phyloP scores from a whole-genome alignment of 352 stramenopile genomes.

The Halophytophthora batemanensis region DNA sequence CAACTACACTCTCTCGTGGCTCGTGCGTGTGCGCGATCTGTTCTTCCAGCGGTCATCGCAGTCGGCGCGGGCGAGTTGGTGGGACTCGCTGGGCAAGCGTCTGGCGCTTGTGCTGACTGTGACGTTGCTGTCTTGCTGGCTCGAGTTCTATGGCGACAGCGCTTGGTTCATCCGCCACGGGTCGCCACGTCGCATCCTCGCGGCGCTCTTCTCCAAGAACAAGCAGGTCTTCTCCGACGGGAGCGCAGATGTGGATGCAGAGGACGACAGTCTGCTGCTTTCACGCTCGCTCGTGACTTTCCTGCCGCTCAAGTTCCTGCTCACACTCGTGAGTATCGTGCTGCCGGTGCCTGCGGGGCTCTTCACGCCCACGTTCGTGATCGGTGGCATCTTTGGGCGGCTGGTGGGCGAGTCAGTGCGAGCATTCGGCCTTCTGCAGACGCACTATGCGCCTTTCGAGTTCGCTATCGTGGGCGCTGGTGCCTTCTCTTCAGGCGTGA shows the following conservation, averaged over 20 bases:
- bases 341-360: slow-evolving; percentile 73
- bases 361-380: slow-evolving; percentile 85
- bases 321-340: slow-evolving; percentile 76
- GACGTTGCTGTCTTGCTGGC: slow-evolving; percentile 62
- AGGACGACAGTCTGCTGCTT: slow-evolving; percentile 51
- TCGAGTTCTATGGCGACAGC: slow-evolving; percentile 77
- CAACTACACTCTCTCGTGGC: slow-evolving; percentile 63
- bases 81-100: slow-evolving; percentile 57
- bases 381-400: slow-evolving; percentile 81
- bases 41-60: slow-evolving; percentile 29
- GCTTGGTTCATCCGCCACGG: slow-evolving; percentile 80
- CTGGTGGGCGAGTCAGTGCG: slow-evolving; percentile 72
- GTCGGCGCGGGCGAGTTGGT: slow-evolving; percentile 19
- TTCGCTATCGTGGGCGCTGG: slow-evolving; percentile 92
- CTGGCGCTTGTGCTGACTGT: slow-evolving; percentile 54
- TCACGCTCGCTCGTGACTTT: slow-evolving; percentile 77
- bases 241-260: slow-evolving; percentile 7
- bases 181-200: slow-evolving; percentile 59
- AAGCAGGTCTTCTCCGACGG: slow-evolving; percentile 45
- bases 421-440: slow-evolving; percentile 53
- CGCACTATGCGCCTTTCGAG: slow-evolving; percentile 87
- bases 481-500: slow-evolving; percentile 91
- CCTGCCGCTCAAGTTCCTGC: slow-evolving; percentile 71
- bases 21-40: slow-evolving; percentile 56
- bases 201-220: slow-evolving; percentile 61